Conservation (phyloP, 768 basidiomycete genomes). For the Arthromyces matolae region DNA sequence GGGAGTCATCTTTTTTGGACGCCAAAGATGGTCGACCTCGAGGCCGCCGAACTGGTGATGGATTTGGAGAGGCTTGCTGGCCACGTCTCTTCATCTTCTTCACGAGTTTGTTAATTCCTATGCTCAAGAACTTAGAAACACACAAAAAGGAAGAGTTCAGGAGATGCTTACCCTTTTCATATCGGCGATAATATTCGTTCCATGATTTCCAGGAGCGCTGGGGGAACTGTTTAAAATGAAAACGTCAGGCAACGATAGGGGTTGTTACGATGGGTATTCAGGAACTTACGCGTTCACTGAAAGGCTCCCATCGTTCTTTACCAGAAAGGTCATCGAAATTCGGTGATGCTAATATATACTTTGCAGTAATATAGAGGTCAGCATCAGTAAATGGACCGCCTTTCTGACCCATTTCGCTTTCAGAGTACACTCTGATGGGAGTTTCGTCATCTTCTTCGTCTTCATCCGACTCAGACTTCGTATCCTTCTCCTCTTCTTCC, state of each 20-base stretch:
- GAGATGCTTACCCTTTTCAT: conserved; percentile 42
- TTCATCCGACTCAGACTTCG: conserved; percentile 18
- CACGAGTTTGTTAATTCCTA: conserved; percentile 27
- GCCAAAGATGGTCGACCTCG: conserved; percentile 31
- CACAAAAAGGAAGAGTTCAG: too few relatives aligned
- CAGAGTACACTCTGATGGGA: conserved; percentile 30
- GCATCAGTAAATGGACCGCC: conserved; percentile 53
- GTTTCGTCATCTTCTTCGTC: conserved; percentile 34
- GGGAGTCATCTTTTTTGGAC: conserved; percentile 17
- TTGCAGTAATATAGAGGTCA: conserved; percentile 59
- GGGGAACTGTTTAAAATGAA: conserved; percentile 38
- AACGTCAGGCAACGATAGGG: background rate
- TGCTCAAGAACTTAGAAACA: background rate
- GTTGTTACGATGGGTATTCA: background rate
- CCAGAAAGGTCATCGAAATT: conserved; percentile 39
- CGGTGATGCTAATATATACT: conserved; percentile 48
- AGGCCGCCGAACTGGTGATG: conserved; percentile 22
- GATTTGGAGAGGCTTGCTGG: conserved; percentile 10
- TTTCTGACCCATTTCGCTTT: conserved; percentile 49
- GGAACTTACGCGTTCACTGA: conserved; percentile 44
- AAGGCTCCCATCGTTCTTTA: conserved; percentile 55
- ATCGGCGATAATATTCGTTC: conserved; percentile 55
- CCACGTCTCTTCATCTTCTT: conserved; percentile 33
- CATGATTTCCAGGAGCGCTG: conserved; percentile 56
- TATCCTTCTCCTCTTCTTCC: conserved; percentile 22